A percentile compares a stretch with the other conserved stretches of the same genome.
These are phyloP conservation scores for Acanthamoeba sp. DNA, from an alignment of 208 protist genomes.

Conservation along the genomic window DNA sequence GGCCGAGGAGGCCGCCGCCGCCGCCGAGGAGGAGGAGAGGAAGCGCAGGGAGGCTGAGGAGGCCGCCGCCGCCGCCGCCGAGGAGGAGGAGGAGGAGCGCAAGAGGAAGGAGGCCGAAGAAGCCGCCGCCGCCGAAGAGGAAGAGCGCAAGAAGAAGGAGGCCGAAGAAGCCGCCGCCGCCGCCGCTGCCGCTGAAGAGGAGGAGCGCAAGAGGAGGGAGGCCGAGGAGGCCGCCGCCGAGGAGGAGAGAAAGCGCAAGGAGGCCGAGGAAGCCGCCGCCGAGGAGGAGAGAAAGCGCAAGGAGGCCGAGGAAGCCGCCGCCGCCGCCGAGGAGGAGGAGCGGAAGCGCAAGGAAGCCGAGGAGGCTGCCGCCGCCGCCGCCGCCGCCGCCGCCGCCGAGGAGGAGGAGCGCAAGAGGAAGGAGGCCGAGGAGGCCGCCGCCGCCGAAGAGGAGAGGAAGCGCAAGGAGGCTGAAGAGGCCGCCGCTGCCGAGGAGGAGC, in stretches of 20 bases:
- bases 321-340: background rate
- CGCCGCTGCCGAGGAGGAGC: constrained; percentile 11
- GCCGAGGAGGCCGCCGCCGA: constrained; percentile 27
- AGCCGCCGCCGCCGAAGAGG: constrained; percentile 15
- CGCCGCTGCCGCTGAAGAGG: no score
- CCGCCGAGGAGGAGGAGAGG: background rate
- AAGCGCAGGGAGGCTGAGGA: constrained; percentile 15
- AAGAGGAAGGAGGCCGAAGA: constrained; percentile 44
- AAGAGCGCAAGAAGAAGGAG: constrained; percentile 1
- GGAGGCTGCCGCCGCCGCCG: constrained; percentile 3
- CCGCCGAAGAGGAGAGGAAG: background rate
- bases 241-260: background rate
- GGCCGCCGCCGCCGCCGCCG: constrained; percentile 18
- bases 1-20: constrained; percentile 8
- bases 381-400: no score
- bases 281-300: background rate
- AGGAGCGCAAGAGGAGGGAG: constrained; percentile 20
- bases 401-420: constrained; percentile 24
- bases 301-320: background rate
- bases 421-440: background rate
- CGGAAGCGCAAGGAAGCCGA: constrained; percentile 5
- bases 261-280: constrained; percentile 25
- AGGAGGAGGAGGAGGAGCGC: constrained; percentile 32
- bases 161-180: constrained; percentile 29
- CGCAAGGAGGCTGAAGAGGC: background rate